Conservation (phyloP, 2,329 filamentous ascomycete genomes). For the Trichoderma atrobrunneum region DNA sequence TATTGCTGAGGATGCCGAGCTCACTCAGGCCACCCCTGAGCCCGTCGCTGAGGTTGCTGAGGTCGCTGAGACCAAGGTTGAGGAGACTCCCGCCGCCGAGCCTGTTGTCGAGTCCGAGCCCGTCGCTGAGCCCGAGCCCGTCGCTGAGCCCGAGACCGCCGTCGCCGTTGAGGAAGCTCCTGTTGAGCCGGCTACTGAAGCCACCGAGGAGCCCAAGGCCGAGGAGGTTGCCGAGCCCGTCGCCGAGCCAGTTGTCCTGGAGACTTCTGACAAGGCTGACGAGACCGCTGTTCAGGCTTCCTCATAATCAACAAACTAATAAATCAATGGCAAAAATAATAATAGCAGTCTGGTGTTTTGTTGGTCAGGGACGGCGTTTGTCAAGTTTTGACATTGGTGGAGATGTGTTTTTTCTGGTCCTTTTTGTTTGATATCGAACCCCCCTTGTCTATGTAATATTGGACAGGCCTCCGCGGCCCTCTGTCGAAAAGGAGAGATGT, state of each 20-base stretch:
- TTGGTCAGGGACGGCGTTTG: constrained; percentile 6
- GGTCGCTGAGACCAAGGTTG: not conserved
- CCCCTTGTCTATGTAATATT: constrained; percentile 14
- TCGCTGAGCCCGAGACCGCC: not conserved
- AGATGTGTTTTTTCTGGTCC: constrained; percentile 1
- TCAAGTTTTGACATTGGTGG: constrained; percentile 12
- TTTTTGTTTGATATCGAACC: constrained; percentile 10
- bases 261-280: not conserved
- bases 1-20: constrained; percentile 14
- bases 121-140: not conserved
- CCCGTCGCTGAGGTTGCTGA: not conserved
- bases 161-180: not conserved
- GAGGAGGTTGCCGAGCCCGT: constrained; percentile 15
- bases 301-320: not conserved
- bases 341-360: constrained; percentile 6
- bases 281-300: not conserved
- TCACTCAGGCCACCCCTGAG: constrained; percentile 12
- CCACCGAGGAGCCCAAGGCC: constrained; percentile 15
- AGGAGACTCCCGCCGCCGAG: not conserved
- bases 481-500: constrained; percentile 17
- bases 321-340: constrained; percentile 4
- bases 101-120: not conserved
- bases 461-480: not conserved
- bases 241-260: not conserved
- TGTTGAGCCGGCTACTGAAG: constrained; percentile 5